Conservation (phyloP, 208 protist species). For the Leishmania aethiopica region DNA sequence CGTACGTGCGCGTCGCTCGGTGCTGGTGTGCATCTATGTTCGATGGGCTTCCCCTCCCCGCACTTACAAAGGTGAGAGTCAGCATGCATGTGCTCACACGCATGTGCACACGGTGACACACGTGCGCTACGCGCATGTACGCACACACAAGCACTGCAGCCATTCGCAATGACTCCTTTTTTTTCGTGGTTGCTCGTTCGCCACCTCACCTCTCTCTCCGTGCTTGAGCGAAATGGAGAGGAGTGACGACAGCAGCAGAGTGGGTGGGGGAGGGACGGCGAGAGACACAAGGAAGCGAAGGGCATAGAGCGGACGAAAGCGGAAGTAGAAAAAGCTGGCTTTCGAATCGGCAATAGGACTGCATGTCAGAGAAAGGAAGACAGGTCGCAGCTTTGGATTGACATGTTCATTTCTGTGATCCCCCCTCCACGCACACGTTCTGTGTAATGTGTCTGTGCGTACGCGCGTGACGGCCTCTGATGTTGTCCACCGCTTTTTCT, state of each 20-base stretch:
- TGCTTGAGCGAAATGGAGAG: not conserved
- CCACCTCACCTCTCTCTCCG: not conserved
- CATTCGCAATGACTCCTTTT: not conserved
- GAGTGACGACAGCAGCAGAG: conserved; percentile 1
- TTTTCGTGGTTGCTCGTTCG: not conserved
- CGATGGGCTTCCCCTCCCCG: not conserved
- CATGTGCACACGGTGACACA: not conserved
- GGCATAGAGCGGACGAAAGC: not conserved
- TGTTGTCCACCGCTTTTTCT: conserved; percentile 4
- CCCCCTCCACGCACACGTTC: not conserved
- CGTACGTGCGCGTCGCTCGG: not conserved
- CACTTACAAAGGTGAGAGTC: not conserved
- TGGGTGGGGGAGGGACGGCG: not conserved
- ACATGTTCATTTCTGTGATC: not conserved
- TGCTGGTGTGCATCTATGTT: not conserved
- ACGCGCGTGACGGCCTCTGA: not conserved
- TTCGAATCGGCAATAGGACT: not conserved
- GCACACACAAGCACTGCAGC: not conserved
- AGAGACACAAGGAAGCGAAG: not conserved
- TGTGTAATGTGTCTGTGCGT: not conserved
- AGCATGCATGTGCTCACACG: not conserved
- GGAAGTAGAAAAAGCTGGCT: not conserved
- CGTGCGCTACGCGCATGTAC: not conserved
- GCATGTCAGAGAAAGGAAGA: not conserved
- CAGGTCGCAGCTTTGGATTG: too few relatives aligned